These are phyloP conservation scores for Orobanche coerulescens DNA, from an alignment of 257 asterid genomes.

Conservation along the genomic window DNA sequence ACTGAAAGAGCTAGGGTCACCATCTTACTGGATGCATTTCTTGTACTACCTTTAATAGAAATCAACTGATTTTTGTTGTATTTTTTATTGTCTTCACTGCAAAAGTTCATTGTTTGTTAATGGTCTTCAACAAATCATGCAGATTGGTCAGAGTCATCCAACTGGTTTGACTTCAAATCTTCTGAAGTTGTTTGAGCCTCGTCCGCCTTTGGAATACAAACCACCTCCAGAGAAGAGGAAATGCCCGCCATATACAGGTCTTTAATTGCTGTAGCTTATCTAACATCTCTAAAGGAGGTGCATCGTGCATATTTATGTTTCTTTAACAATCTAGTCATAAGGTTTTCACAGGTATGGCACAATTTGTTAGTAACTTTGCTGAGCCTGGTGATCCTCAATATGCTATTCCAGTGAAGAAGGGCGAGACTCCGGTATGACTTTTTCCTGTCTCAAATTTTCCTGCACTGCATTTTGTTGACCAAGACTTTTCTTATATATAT, in stretches of 20 bases:
- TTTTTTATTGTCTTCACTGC: too few species aligned
- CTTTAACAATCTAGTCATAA: neutral
- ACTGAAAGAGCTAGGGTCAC: too few species aligned
- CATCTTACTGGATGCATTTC: too few species aligned
- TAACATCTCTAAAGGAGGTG: neutral
- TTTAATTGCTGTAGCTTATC: neutral
- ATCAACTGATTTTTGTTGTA: too few species aligned
- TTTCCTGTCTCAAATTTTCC: neutral
- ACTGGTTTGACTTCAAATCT: constrained; percentile 69
- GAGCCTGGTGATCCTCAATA: constrained; percentile 68
- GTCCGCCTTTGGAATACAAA: constrained; percentile 76
- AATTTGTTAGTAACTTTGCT: constrained; percentile 53
- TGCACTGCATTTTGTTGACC: too few species aligned
- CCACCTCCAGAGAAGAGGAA: constrained; percentile 75
- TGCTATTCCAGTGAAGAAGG: constrained; percentile 61
- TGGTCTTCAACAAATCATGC: too few species aligned
- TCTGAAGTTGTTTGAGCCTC: constrained; percentile 72
- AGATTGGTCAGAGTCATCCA: constrained; percentile 86
- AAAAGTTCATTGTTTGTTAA: too few species aligned
- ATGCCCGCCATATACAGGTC: constrained; percentile 69
- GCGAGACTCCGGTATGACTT: constrained; percentile 62
- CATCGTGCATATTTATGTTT: neutral
- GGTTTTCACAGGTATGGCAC: constrained; percentile 53
- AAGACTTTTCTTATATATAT: too few species aligned
- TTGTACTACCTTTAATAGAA: too few species aligned